phyloP scores from a whole-genome alignment of 2,329 filamentous ascomycete genomes.

The Phialemoniopsis sp. region DNA sequence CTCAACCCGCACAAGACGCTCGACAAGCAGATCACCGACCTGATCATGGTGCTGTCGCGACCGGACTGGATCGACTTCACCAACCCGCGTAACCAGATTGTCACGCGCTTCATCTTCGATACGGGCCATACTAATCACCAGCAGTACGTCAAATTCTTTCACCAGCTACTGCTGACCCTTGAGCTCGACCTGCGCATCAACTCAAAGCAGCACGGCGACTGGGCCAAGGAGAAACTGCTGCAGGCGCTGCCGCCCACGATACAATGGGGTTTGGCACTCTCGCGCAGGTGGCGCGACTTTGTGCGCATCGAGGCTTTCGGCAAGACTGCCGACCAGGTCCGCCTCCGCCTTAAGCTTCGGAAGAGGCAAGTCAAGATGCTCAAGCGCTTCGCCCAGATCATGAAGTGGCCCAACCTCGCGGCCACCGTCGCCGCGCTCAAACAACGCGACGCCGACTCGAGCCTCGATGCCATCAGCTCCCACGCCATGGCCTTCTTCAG shows the following conservation, averaged over 20 bases:
- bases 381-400: slow-evolving; percentile 62
- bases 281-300: slow-evolving; percentile 67
- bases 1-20: slow-evolving; percentile 58
- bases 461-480: slow-evolving; percentile 58
- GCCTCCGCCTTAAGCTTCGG: slow-evolving; percentile 61
- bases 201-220: slow-evolving; percentile 54
- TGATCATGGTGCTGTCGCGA: slow-evolving; percentile 66
- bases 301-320: slow-evolving; percentile 62
- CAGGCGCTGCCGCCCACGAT: slow-evolving; percentile 65
- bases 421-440: slow-evolving; percentile 60
- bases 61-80: slow-evolving; percentile 73
- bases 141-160: slow-evolving; percentile 65
- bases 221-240: slow-evolving; percentile 61
- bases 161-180: slow-evolving; percentile 70
- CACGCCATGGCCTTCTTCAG: slow-evolving; percentile 77
- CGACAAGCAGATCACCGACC: slow-evolving; percentile 68
- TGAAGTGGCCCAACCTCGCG: slow-evolving; percentile 74
- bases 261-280: slow-evolving; percentile 70
- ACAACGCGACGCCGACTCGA: slow-evolving; percentile 53
- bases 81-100: slow-evolving; percentile 64
- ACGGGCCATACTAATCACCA: slow-evolving; percentile 48
- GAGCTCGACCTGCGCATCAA: slow-evolving; percentile 70
- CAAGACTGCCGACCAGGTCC: slow-evolving; percentile 48
- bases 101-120: slow-evolving; percentile 68
- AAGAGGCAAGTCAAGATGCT: slow-evolving; percentile 66